Evolutionary conservation across 148 eudicot species (phyloP), one percentile per base, ranked within the genome.

Genomic region (Silene latifolia): DNA sequence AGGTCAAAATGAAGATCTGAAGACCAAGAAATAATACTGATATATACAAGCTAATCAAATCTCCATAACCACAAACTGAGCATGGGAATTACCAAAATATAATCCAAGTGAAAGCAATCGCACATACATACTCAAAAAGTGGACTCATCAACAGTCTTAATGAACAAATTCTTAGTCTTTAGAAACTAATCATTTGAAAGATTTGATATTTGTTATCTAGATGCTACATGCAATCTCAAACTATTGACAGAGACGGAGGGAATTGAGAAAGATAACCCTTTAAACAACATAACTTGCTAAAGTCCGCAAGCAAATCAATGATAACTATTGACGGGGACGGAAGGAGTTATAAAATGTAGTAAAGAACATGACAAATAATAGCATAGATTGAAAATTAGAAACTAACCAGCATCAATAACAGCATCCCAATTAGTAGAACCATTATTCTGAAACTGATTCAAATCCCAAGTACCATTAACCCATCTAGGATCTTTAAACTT

Each of bases 401-500:
- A n/a, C 56, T 76, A 8, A 93, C 98, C 98, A 77, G 97, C 94
- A 91, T 93, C 98, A 83, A 93, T 93, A 32, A 93, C 92, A 80
- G 97, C 87, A 86, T 93, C 98, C 98, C 98, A 93, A 67, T 91
- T 78, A 72, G 92, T 78, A 13, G 75, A 66, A 17, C 98, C 98
- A 88, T 81, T 79, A 60, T 82, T 91, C 66, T 72, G 76, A 79
- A 93, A 93, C 85, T 85, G 90, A 67, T 78, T 83, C 85, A 93
- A 82, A 76, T 93, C 97, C 98, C 98, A 93, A 77, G 86, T 91
- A 59, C 97, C 98, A 71, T 77, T 85, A 47, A 87, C 91, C 98
- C 98, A 93, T 74, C 74, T 88, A n/a, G 84, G 74, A 24, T 93
- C 84, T 77, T 77, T 73, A 79, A 84, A 91, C 60, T 86, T 86